These are phyloP conservation scores for Taphrina populina DNA, from an alignment of 1,139 yeast species.

Conservation along the genomic window DNA sequence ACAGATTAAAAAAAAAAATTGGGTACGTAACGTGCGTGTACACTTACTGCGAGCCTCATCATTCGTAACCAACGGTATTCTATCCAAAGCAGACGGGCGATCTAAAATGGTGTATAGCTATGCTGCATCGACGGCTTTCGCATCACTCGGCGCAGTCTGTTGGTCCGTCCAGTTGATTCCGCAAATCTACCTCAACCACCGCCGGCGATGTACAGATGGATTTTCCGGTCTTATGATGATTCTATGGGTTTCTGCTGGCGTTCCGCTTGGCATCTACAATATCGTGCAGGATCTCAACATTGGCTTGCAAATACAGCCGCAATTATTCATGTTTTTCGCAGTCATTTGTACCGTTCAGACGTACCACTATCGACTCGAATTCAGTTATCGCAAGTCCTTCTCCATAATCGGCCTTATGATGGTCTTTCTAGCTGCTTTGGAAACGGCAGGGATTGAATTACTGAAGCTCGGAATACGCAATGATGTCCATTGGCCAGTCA, in stretches of 20 bases:
- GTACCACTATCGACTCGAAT: conserved; percentile 55
- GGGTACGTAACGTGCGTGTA: background rate
- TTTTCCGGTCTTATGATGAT: conserved; percentile 81
- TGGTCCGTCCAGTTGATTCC: conserved; percentile 93
- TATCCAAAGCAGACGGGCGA: background rate
- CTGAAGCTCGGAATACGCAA: conserved; percentile 45
- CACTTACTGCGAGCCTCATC: background rate
- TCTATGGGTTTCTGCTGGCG: conserved; percentile 77
- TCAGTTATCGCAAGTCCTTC: conserved; percentile 45
- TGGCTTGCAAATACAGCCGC: conserved; percentile 83
- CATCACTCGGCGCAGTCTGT: conserved; percentile 82
- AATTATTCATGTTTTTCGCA: conserved; percentile 73
- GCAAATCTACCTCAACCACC: conserved; percentile 71
- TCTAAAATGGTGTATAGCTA: conserved; percentile 1
- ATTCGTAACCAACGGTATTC: background rate
- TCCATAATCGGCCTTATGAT: conserved; percentile 49
- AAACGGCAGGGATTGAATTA: conserved; percentile 71
- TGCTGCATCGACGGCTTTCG: conserved; percentile 69
- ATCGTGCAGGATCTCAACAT: conserved; percentile 68
- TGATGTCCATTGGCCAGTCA: conserved; percentile 69
- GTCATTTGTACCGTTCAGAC: conserved; percentile 67
- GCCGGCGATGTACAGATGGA: conserved; percentile 77
- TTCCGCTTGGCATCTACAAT: conserved; percentile 81
- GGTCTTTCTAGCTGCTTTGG: conserved; percentile 57
- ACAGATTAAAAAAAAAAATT: background rate